phyloP scores from a whole-genome alignment of 441 rosid genomes.

The Codiaeum variegatum region DNA sequence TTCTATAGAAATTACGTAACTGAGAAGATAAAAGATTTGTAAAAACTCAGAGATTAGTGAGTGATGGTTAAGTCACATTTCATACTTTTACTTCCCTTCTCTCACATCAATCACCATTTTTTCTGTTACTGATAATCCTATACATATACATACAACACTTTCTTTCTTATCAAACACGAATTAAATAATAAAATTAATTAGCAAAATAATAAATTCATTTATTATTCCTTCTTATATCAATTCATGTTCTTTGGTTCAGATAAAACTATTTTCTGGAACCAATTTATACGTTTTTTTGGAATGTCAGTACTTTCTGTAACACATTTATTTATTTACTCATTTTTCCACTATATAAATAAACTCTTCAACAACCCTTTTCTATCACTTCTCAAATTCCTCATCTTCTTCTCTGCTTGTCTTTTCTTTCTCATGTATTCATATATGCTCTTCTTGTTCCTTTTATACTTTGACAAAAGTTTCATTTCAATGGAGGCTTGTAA shows the following conservation, averaged over 20 bases:
- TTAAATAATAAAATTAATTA: neutral
- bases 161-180: neutral
- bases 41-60: slow-evolving; percentile 18
- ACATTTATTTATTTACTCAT: slow-evolving; percentile 20
- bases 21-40: slow-evolving; percentile 43
- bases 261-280: slow-evolving; percentile 19
- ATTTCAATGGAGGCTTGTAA: slow-evolving; percentile 8
- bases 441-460: neutral
- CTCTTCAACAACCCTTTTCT: slow-evolving; percentile 13
- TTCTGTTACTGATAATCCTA: slow-evolving; percentile 17
- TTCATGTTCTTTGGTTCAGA: slow-evolving; percentile 14
- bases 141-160: too few relatives aligned
- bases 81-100: slow-evolving; percentile 25
- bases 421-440: slow-evolving; percentile 4
- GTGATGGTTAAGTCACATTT: slow-evolving; percentile 28
- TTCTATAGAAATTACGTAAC: slow-evolving; percentile 33
- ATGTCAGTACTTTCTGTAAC: slow-evolving; percentile 29
- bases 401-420: neutral
- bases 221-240: neutral
- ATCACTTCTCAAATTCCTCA: slow-evolving; percentile 19
- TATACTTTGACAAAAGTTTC: neutral
- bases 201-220: neutral
- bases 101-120: slow-evolving; percentile 34
- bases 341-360: slow-evolving; percentile 31
- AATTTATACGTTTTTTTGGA: slow-evolving; percentile 29